Evolutionary conservation across 768 basidiomycete genomes (phyloP).

Genomic region (Hirschioporus abietinus): DNA sequence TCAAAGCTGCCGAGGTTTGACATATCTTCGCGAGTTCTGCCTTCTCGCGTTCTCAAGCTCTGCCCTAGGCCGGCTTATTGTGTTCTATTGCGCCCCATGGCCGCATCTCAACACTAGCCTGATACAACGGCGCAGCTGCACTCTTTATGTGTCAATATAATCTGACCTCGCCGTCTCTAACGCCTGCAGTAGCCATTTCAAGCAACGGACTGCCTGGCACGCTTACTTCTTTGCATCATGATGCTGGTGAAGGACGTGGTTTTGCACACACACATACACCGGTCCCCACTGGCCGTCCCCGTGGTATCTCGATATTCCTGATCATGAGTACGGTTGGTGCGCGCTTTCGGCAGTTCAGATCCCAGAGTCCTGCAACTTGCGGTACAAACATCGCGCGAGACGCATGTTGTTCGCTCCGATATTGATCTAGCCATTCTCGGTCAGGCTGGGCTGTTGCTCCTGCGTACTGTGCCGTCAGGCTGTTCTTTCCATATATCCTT

Average conservation of each 20-base stretch:
- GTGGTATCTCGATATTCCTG: neutral
- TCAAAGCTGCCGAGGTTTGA: constrained; percentile 1
- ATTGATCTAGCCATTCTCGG: neutral
- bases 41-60: constrained; percentile 1
- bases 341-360: neutral
- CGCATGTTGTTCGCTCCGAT: neutral
- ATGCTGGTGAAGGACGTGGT: neutral
- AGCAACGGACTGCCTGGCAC: too few species aligned
- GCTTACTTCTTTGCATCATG: neutral
- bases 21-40: neutral
- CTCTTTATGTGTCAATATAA: too few species aligned
- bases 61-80: neutral
- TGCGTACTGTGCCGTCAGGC: neutral
- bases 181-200: too few species aligned
- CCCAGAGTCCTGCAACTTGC: neutral
- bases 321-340: neutral
- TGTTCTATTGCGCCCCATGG: neutral
- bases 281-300: neutral
- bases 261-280: neutral
- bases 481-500: neutral
- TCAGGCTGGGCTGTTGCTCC: neutral
- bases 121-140: neutral
- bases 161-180: too few species aligned
- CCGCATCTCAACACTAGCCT: neutral
- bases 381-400: neutral